A percentile compares a stretch with the other conserved stretches of the same genome.
These are phyloP conservation scores for Cercospora nicotianae DNA, from an alignment of 2,329 filamentous ascomycete genomes.

Conservation along the genomic window DNA sequence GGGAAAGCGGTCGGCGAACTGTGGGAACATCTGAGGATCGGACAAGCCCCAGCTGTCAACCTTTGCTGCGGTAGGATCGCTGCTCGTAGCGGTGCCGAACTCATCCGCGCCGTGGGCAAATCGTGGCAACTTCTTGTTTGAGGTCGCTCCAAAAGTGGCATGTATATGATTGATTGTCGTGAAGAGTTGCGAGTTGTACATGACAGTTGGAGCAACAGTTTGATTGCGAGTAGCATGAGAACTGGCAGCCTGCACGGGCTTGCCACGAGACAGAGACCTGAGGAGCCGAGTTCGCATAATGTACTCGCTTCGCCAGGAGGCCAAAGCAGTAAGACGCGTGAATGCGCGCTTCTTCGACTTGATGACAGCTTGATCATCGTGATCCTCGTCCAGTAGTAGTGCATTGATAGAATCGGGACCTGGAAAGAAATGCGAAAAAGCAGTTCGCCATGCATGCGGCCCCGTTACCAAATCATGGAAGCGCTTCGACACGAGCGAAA, in stretches of 20 bases:
- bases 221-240: slow-evolving; percentile 60
- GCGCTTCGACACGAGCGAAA: slow-evolving; percentile 82
- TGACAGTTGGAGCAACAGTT: slow-evolving; percentile 71
- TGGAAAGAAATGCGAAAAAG: slow-evolving; percentile 87
- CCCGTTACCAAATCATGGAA: slow-evolving; percentile 87
- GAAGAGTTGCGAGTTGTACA: slow-evolving; percentile 80
- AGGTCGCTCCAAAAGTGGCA: slow-evolving; percentile 68
- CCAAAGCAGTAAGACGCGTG: slow-evolving; percentile 73
- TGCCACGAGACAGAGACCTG: slow-evolving; percentile 77
- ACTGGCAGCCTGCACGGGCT: slow-evolving; percentile 61
- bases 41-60: slow-evolving; percentile 79
- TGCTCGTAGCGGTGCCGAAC: slow-evolving; percentile 73
- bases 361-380: slow-evolving; percentile 56
- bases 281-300: slow-evolving; percentile 82
- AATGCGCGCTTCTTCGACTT: slow-evolving; percentile 77
- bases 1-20: slow-evolving; percentile 75
- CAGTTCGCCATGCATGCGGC: slow-evolving; percentile 89
- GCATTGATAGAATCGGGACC: slow-evolving; percentile 62
- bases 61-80: slow-evolving; percentile 74
- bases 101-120: slow-evolving; percentile 84
- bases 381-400: slow-evolving; percentile 44
- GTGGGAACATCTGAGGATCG: slow-evolving; percentile 71
- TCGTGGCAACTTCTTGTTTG: slow-evolving; percentile 69
- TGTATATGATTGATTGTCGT: slow-evolving; percentile 78
- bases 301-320: slow-evolving; percentile 97